Base-by-base conservation (phyloP, 2,329 filamentous ascomycete genomes). In the Aspergillus sp. region DNA sequence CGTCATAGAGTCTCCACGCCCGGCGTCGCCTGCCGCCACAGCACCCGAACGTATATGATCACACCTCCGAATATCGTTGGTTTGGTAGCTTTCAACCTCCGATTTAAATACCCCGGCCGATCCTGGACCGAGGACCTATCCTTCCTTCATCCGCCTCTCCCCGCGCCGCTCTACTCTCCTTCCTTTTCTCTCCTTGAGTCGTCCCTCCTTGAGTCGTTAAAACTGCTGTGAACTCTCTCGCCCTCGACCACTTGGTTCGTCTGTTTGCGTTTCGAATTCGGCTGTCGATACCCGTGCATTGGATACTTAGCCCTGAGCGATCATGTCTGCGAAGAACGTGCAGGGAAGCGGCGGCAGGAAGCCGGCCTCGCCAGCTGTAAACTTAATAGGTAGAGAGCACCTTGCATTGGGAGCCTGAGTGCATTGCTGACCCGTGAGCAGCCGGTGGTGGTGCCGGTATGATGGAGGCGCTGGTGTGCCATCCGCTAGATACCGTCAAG, bases 401-500 rank as follows among this genome's bases (percentile, higher is more conserved):
- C 32, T 17, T 7, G 26, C 26, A 29, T 11, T 3, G 12, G 25
- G 13, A 26, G 10, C 7, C 36, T 24, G 41, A 37, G 13, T 16
- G 16, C 16, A 8, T 15, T 29, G 33, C 43, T 53, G 34, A 55
- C 30, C 25, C n/a, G n/a, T 22, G 20, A 30, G 49, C 49, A 93
- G 91, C 91, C 59, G 91, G 91, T 58, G 91, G 91, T 58, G 86
- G 86, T 63, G 91, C 91, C 49, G 91, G 91, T 55, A 95, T 96
- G 89, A 96, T 96, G 88, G 91, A 98, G 67, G 91, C 91, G 30
- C 78, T 98, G 42, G 86, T 71, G 33, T 98, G 91, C 63, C 91
- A 98, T 70, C 91, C 91, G 41, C 74, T 96, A 83, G 86, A 95
- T 63, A 95, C 88, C 39, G 93, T 96, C 70, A 95, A 98, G 74